Conservation (phyloP, 352 stramenopile species). For the Halophytophthora polymorphica region DNA sequence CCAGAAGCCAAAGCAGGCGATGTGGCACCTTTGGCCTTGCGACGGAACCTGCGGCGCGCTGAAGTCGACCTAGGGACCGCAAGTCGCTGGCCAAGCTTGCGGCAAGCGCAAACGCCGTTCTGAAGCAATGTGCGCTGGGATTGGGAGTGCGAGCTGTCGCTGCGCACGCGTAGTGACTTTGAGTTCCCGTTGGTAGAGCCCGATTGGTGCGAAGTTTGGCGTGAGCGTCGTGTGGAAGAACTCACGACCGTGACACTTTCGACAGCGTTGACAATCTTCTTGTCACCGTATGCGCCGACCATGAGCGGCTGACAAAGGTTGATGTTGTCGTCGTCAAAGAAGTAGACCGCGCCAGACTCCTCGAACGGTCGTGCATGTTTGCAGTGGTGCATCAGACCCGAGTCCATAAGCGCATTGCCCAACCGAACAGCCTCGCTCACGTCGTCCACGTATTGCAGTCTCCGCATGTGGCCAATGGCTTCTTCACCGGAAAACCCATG, state of each 20-base stretch:
- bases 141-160: constrained; percentile 28
- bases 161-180: constrained; percentile 20
- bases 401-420: constrained; percentile 67
- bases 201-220: constrained; percentile 30
- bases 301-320: constrained; percentile 43
- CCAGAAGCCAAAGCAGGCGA: constrained; percentile 17
- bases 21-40: constrained; percentile 29
- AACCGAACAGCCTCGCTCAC: constrained; percentile 46
- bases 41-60: constrained; percentile 30
- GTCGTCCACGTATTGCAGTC: constrained; percentile 38
- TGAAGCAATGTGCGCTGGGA: constrained; percentile 42
- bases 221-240: constrained; percentile 14
- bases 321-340: constrained; percentile 51
- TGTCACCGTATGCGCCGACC: constrained; percentile 22
- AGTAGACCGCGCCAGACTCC: constrained; percentile 33
- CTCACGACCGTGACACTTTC: constrained; percentile 22
- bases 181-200: constrained; percentile 36
- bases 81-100: constrained; percentile 55
- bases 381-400: constrained; percentile 47
- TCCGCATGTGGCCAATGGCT: constrained; percentile 35
- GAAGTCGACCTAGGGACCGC: constrained; percentile 32
- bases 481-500: constrained; percentile 40
- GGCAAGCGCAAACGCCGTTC: constrained; percentile 45
- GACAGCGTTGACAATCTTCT: constrained; percentile 3
- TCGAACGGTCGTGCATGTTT: constrained; percentile 52